Evolutionary conservation across 805 yeast genomes (phyloP).

Genomic region (Spathaspora girioi): DNA sequence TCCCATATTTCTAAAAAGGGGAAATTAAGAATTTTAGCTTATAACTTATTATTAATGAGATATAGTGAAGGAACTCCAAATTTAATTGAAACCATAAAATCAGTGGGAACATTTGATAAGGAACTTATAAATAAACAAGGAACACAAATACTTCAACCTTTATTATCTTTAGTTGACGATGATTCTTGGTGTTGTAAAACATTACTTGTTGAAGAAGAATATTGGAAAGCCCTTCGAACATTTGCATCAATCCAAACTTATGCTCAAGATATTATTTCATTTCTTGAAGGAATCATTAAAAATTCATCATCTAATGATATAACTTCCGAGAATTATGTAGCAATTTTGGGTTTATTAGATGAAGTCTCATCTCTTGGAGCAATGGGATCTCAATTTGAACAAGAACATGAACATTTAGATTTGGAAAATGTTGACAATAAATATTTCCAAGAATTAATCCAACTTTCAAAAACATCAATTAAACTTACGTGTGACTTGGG

Average conservation of each 20-base stretch:
- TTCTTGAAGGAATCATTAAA: constrained; percentile 40
- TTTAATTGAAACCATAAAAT: constrained; percentile 7
- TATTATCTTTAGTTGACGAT: constrained; percentile 46
- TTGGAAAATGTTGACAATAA: constrained; percentile 34
- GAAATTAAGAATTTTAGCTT: constrained; percentile 45
- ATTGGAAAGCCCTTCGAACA: constrained; percentile 52
- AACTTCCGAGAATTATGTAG: constrained; percentile 53
- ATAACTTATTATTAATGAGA: constrained; percentile 47
- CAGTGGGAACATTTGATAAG: constrained; percentile 24
- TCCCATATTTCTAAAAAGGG: constrained; percentile 24
- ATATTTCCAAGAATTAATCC: constrained; percentile 50
- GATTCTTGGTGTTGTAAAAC: constrained; percentile 41
- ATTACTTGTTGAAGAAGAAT: constrained; percentile 35
- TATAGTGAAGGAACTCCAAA: constrained; percentile 21
- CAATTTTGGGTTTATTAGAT: constrained; percentile 66
- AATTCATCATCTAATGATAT: constrained; percentile 31
- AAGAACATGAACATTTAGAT: constrained; percentile 47
- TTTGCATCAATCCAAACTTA: constrained; percentile 44
- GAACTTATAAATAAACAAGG: constrained; percentile 47
- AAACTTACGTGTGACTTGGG: constrained; percentile 54
- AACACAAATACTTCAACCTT: constrained; percentile 40
- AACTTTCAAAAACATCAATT: constrained; percentile 59
- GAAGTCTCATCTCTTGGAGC: constrained; percentile 82
- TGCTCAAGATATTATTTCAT: constrained; percentile 43
- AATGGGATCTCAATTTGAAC: constrained; percentile 72